A percentile compares a stretch with the other conserved stretches of the same genome.
Evolutionary conservation across 1,139 yeast genomes (phyloP).

Genomic region (Pichia sp.): DNA sequence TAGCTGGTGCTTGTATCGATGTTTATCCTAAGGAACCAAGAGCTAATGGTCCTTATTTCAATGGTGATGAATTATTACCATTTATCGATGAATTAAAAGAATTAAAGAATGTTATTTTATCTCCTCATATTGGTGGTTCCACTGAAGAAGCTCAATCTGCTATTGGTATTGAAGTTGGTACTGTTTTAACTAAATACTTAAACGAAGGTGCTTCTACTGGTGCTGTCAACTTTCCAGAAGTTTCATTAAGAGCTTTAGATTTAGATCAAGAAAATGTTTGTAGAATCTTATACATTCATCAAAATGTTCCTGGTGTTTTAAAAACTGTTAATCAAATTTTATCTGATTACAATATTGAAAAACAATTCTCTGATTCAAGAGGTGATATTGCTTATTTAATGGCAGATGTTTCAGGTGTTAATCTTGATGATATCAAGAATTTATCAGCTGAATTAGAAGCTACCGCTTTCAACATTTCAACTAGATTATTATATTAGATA

Average conservation of each 20-base stretch:
- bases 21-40: constrained; percentile 98
- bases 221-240: constrained; percentile 99
- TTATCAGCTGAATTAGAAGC: constrained; percentile 81
- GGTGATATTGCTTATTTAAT: constrained; percentile 96
- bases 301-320: constrained; percentile 98
- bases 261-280: constrained; percentile 84
- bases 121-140: constrained; percentile 99
- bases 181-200: constrained; percentile 80
- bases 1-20: constrained; percentile 97
- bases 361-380: constrained; percentile 92
- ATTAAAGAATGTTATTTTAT: constrained; percentile 80
- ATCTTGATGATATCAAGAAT: constrained; percentile 71
- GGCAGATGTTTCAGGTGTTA: constrained; percentile 94
- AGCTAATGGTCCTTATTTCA: constrained; percentile 85
- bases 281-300: constrained; percentile 93
- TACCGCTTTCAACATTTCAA: constrained; percentile 86
- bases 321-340: constrained; percentile 94
- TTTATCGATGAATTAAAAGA: constrained; percentile 83
- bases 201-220: constrained; percentile 96
- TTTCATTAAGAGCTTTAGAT: constrained; percentile 80
- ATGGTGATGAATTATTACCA: constrained; percentile 54
- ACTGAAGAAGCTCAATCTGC: constrained; percentile 99
- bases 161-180: constrained; percentile 91
- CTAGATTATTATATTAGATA: constrained; percentile 74
- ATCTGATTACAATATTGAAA: constrained; percentile 92